phyloP scores from a whole-genome alignment of 805 yeast genomes.

The Hemisphaericaspora nanyangensis region DNA sequence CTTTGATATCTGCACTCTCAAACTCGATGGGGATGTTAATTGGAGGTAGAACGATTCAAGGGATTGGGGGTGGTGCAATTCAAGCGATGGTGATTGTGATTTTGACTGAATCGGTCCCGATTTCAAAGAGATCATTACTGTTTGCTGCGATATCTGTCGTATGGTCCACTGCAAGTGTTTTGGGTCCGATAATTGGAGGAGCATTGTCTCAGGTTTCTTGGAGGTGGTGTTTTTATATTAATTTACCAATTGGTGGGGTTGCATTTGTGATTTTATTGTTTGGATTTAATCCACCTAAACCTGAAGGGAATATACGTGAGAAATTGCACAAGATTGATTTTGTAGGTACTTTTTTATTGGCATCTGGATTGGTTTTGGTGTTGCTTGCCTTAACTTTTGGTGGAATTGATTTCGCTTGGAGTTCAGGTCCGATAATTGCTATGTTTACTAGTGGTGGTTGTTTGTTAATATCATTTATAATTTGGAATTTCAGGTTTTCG shows the following conservation, averaged over 20 bases:
- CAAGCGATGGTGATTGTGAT: conserved; percentile 55
- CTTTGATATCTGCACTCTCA: conserved; percentile 55
- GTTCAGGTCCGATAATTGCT: conserved; percentile 48
- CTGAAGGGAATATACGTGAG: conserved; percentile 32
- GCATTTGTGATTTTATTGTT: conserved; percentile 36
- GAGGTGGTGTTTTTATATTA: conserved; percentile 77
- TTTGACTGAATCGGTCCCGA: conserved; percentile 52
- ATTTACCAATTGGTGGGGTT: conserved; percentile 61
- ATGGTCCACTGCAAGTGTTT: conserved; percentile 48
- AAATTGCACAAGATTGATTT: conserved; percentile 46
- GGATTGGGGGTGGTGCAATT: conserved; percentile 70
- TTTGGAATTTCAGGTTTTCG: conserved; percentile 42
- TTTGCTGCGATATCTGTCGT: conserved; percentile 38
- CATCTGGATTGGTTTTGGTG: conserved; percentile 42
- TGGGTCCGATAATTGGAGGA: conserved; percentile 68
- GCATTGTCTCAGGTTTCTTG: conserved; percentile 60
- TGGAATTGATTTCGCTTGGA: conserved; percentile 50
- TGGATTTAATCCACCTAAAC: conserved; percentile 46
- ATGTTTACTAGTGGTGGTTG: conserved; percentile 47
- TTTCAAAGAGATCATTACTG: conserved; percentile 34
- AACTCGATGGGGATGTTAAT: conserved; percentile 55
- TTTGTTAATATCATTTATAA: conserved; percentile 27
- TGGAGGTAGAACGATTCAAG: conserved; percentile 69
- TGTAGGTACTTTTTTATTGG: conserved; percentile 42
- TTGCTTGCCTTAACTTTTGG: conserved; percentile 54